Percentiles rank a stretch among this genome's conserved stretches.
Conservation (phyloP, 1,139 yeast species). For the Kodamaea arcana region DNA sequence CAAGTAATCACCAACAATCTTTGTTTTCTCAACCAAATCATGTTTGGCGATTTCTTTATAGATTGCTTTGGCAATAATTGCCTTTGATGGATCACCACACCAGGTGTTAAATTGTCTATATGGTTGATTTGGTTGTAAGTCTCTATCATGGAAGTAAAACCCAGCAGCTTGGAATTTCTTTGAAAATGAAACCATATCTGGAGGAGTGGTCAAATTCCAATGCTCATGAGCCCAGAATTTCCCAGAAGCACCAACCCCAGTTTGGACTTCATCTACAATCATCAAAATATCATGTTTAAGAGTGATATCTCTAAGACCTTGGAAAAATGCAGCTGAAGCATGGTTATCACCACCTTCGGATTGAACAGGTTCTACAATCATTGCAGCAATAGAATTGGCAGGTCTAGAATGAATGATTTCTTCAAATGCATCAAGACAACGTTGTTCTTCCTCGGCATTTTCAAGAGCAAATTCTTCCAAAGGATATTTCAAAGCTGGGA, state of each 20-base stretch:
- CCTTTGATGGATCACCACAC: constrained; percentile 79
- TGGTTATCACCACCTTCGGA: constrained; percentile 78
- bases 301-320: constrained; percentile 61
- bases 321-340: constrained; percentile 58
- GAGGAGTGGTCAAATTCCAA: constrained; percentile 59
- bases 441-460: constrained; percentile 57
- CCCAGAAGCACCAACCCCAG: constrained; percentile 74
- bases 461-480: constrained; percentile 47
- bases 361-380: constrained; percentile 70
- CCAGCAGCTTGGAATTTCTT: constrained; percentile 81
- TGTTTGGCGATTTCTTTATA: constrained; percentile 53
- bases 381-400: constrained; percentile 56
- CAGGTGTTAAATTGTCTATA: constrained; percentile 80
- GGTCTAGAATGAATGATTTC: constrained; percentile 45
- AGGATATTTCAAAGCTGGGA: constrained; percentile 64
- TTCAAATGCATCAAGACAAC: constrained; percentile 57
- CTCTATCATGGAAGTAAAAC: constrained; percentile 63
- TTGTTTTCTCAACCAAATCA: constrained; percentile 48
- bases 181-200: constrained; percentile 72
- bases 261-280: constrained; percentile 72
- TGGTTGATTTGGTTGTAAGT: constrained; percentile 57
- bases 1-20: constrained; percentile 58
- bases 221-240: constrained; percentile 73
- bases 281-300: constrained; percentile 53
- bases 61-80: constrained; percentile 60